These are phyloP conservation scores for Fusarium praegraminearum DNA, from an alignment of 2,329 filamentous ascomycete species.

Conservation along the genomic window DNA sequence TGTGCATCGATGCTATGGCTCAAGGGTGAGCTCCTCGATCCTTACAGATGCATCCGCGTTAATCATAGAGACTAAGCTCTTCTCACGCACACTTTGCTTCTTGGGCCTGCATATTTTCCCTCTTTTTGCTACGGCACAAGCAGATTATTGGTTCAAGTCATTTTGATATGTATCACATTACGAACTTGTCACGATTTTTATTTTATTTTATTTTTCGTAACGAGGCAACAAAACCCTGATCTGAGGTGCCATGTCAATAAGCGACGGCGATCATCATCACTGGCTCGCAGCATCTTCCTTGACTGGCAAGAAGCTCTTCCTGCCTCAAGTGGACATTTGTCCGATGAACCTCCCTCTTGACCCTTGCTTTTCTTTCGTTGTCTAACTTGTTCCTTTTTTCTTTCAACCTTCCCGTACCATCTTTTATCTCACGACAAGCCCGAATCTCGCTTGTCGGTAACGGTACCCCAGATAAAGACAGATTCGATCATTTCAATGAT, in stretches of 20 bases:
- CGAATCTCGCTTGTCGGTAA: conserved; percentile 32
- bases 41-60: conserved; percentile 4
- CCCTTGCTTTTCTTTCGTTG: conserved; percentile 9
- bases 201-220: conserved; percentile 3
- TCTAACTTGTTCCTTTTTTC: neutral
- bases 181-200: conserved; percentile 5
- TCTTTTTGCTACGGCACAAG: neutral
- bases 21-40: conserved; percentile 32
- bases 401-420: conserved; percentile 2
- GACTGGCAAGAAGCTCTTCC: conserved; percentile 6
- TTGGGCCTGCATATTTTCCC: conserved; percentile 7
- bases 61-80: conserved; percentile 6
- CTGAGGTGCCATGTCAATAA: conserved; percentile 21
- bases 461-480: conserved; percentile 14
- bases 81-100: conserved; percentile 24
- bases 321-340: conserved; percentile 34
- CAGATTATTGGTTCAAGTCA: neutral
- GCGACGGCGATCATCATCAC: conserved; percentile 25
- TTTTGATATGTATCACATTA: neutral
- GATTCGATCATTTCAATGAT: neutral
- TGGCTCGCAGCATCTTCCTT: conserved; percentile 13
- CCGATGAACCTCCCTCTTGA: conserved; percentile 10
- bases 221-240: conserved; percentile 10
- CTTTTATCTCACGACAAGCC: conserved; percentile 4
- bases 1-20: conserved; percentile 25